Evolutionary conservation across 768 basidiomycete genomes (phyloP).

Genomic region (Mycena metata): DNA sequence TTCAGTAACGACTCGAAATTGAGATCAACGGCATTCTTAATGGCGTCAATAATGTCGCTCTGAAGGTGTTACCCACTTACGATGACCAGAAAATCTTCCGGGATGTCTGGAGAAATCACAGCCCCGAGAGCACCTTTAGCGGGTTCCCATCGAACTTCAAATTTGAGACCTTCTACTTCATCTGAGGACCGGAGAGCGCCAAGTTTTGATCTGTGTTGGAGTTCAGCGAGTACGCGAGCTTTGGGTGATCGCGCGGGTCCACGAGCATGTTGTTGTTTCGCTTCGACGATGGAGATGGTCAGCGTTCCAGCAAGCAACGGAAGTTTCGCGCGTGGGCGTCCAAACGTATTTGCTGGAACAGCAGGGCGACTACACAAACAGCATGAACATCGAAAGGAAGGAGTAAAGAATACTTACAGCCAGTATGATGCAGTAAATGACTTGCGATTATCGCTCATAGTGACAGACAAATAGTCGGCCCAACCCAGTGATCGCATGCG

Average conservation of each 20-base stretch:
- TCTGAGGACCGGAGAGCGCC: constrained; percentile 73
- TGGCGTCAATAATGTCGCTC: constrained; percentile 5
- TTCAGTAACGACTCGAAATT: constrained; percentile 81
- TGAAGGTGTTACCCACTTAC: constrained; percentile 59
- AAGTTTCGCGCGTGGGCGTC: constrained; percentile 57
- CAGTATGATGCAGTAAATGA: constrained; percentile 86
- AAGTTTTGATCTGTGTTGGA: constrained; percentile 76
- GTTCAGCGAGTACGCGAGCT: constrained; percentile 67
- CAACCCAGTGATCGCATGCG: constrained; percentile 90
- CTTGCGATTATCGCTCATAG: constrained; percentile 78
- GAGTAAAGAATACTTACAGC: constrained; percentile 67
- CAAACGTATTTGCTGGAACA: constrained; percentile 42
- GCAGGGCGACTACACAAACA: constrained; percentile 37
- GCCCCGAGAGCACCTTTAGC: constrained; percentile 76
- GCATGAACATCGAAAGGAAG: neutral
- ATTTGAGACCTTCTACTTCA: constrained; percentile 76
- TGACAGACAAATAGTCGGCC: constrained; percentile 80
- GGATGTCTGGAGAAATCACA: constrained; percentile 61
- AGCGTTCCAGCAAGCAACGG: constrained; percentile 80
- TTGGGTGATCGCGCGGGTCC: constrained; percentile 68
- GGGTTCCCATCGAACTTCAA: constrained; percentile 86
- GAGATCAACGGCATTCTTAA: constrained; percentile 73
- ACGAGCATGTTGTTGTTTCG: constrained; percentile 52
- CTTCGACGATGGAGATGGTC: constrained; percentile 77
- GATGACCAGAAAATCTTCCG: constrained; percentile 60